These are phyloP conservation scores for Phytophthora pistaciae DNA, from an alignment of 352 stramenopile species.

Conservation along the genomic window DNA sequence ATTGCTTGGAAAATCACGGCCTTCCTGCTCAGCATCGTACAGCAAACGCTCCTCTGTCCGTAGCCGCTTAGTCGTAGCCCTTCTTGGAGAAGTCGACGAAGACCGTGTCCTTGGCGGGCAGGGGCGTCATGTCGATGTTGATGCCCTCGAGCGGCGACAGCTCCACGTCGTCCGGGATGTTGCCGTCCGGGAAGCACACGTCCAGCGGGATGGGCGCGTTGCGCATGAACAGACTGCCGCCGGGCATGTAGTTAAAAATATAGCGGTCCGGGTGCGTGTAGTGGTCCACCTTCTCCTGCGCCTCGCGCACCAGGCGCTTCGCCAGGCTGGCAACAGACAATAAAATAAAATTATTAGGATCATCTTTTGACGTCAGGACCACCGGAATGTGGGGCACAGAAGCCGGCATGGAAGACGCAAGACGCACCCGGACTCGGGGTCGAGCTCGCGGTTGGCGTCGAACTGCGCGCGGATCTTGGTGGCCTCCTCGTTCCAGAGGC, in stretches of 20 bases:
- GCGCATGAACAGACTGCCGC: conserved; percentile 98
- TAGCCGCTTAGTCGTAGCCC: conserved; percentile 73
- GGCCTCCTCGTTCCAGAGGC: conserved; percentile 96
- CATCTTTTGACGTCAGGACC: conserved; percentile 10
- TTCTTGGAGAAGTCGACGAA: conserved; percentile 92
- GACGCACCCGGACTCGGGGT: conserved; percentile 66
- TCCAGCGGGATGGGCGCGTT: conserved; percentile 97
- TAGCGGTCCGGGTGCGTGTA: conserved; percentile 98
- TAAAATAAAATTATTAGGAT: too few relatives aligned
- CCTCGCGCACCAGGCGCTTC: conserved; percentile 91
- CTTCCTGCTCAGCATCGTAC: conserved; percentile 7
- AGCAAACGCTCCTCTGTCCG: neutral
- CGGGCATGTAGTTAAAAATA: conserved; percentile 98
- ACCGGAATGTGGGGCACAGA: conserved; percentile 34
- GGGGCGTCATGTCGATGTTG: conserved; percentile 90
- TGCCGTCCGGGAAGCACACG: conserved; percentile 91
- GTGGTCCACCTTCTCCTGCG: conserved; percentile 93
- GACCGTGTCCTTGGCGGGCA: conserved; percentile 76
- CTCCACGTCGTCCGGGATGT: conserved; percentile 87
- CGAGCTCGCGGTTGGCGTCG: conserved; percentile 77
- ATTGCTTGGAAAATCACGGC: conserved; percentile 21
- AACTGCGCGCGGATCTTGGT: conserved; percentile 95
- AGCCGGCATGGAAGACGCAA: neutral
- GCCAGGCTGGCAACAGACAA: conserved; percentile 49
- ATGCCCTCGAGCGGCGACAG: conserved; percentile 86